These are phyloP conservation scores for Cladosporium sphaerospermum DNA, from an alignment of 2,329 filamentous ascomycete species.

Conservation along the genomic window DNA sequence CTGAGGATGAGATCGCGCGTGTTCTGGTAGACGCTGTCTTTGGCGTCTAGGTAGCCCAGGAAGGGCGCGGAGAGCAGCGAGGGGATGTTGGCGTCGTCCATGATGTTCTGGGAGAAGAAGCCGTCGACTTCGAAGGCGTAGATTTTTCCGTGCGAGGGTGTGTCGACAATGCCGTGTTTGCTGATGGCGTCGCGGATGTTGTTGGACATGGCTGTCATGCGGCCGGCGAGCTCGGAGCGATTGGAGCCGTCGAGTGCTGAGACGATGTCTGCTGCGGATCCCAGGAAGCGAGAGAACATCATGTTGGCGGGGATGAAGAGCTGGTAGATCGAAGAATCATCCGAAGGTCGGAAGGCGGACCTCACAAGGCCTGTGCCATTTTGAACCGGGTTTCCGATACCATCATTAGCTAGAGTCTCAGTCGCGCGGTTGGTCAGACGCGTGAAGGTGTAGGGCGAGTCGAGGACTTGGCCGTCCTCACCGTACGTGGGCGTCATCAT, in stretches of 20 bases:
- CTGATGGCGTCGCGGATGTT: slow-evolving; percentile 41
- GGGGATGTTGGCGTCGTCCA: slow-evolving; percentile 69
- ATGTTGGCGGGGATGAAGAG: slow-evolving; percentile 52
- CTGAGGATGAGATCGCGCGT: slow-evolving; percentile 42
- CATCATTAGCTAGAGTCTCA: slow-evolving; percentile 48
- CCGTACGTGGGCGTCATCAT: slow-evolving; percentile 46
- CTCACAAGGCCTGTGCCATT: slow-evolving; percentile 45
- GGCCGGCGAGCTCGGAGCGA: slow-evolving; percentile 43
- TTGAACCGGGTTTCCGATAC: slow-evolving; percentile 45
- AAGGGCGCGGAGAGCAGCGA: slow-evolving; percentile 60
- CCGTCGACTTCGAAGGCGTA: slow-evolving; percentile 47
- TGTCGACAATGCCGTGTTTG: slow-evolving; percentile 36
- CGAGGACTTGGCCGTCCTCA: slow-evolving; percentile 38
- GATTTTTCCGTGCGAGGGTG: slow-evolving; percentile 33
- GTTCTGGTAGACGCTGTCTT: slow-evolving; percentile 39
- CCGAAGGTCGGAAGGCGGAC: slow-evolving; percentile 45
- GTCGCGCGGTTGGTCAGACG: slow-evolving; percentile 40
- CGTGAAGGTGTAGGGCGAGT: slow-evolving; percentile 42
- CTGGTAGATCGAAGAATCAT: slow-evolving; percentile 46
- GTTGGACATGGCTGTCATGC: slow-evolving; percentile 52
- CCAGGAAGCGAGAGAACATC: slow-evolving; percentile 65
- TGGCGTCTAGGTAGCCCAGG: slow-evolving; percentile 47
- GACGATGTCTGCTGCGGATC: slow-evolving; percentile 49
- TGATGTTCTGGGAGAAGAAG: slow-evolving; percentile 47
- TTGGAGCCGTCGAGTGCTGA: slow-evolving; percentile 41